Conservation (phyloP, 2,329 filamentous ascomycete species). For the Karstenula rhodostoma region DNA sequence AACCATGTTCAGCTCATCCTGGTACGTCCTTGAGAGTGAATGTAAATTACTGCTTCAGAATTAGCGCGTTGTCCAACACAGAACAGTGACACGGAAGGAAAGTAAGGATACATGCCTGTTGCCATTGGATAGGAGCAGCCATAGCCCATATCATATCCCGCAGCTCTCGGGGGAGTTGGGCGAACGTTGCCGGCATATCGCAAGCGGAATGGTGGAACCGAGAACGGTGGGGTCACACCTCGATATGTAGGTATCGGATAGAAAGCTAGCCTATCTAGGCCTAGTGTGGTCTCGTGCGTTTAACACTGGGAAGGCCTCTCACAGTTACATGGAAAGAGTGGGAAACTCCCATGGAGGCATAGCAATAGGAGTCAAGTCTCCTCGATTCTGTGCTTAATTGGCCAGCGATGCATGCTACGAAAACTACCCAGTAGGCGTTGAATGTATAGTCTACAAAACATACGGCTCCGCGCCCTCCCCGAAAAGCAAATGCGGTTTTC, state of each 20-base stretch:
- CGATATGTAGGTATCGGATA: too few species aligned
- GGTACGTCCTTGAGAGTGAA: neutral
- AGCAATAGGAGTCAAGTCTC: too few species aligned
- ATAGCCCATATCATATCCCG: conserved; percentile 19
- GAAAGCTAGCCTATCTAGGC: neutral
- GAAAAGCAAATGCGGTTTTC: conserved; percentile 90
- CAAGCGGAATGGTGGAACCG: neutral
- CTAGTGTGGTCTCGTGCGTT: too few species aligned
- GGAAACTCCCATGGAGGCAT: too few species aligned
- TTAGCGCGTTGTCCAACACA: neutral
- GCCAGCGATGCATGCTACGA: too few species aligned
- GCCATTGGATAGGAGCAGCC: conserved; percentile 18
- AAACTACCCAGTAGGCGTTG: too few species aligned
- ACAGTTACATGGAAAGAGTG: too few species aligned
- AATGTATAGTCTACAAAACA: neutral
- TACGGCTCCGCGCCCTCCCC: conserved; percentile 63
- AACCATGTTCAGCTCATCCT: too few species aligned
- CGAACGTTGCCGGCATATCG: conserved; percentile 18
- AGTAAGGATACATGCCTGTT: conserved; percentile 13
- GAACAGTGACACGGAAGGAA: neutral
- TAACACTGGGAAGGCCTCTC: too few species aligned
- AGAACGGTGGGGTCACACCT: neutral
- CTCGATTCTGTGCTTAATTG: too few species aligned
- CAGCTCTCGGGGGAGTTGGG: conserved; percentile 16
- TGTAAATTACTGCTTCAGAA: conserved; percentile 6